A percentile compares a stretch with the other conserved stretches of the same genome.
phyloP scores from a whole-genome alignment of 31 red algal species.

The Porphyra umbilicalis region DNA sequence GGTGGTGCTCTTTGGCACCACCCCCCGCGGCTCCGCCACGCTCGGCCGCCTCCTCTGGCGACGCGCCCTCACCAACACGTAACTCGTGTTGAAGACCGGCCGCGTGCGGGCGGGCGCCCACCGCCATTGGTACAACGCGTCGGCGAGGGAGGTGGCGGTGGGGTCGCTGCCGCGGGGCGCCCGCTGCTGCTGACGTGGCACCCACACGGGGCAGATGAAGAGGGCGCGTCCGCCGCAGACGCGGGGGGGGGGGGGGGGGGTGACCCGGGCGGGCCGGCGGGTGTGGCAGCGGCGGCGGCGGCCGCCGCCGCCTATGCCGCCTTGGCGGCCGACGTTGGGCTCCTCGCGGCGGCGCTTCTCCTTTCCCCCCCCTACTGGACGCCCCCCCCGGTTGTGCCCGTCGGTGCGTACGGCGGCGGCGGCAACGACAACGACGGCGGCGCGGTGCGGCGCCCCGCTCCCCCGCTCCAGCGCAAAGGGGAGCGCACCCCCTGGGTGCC shows the following conservation, averaged over 20 bases:
- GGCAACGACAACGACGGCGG: neutral
- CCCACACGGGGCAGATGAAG: neutral
- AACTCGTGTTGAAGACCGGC: conserved; percentile 11
- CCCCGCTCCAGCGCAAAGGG: neutral
- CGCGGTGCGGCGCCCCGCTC: neutral
- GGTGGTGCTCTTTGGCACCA: conserved; percentile 15
- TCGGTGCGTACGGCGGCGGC: neutral
- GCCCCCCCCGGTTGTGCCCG: neutral
- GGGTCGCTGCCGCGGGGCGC: neutral
- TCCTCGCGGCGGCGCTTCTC: neutral
- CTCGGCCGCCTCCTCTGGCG: neutral
- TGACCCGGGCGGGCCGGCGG: too few species aligned
- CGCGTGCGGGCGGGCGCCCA: neutral
- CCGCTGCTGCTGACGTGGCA: neutral
- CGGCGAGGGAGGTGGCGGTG: neutral
- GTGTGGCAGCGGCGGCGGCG: neutral
- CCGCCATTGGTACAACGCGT: conserved; percentile 31
- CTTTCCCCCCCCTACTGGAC: neutral
- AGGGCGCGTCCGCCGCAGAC: too few species aligned
- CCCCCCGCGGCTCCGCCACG: neutral
- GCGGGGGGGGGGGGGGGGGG: too few species aligned
- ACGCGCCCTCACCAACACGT: conserved; percentile 1
- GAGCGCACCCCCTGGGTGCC: neutral
- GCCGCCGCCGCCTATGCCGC: neutral
- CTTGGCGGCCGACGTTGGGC: neutral